phyloP scores from a whole-genome alignment of 73 alveolate species.

The Paramecium octaurelia region DNA sequence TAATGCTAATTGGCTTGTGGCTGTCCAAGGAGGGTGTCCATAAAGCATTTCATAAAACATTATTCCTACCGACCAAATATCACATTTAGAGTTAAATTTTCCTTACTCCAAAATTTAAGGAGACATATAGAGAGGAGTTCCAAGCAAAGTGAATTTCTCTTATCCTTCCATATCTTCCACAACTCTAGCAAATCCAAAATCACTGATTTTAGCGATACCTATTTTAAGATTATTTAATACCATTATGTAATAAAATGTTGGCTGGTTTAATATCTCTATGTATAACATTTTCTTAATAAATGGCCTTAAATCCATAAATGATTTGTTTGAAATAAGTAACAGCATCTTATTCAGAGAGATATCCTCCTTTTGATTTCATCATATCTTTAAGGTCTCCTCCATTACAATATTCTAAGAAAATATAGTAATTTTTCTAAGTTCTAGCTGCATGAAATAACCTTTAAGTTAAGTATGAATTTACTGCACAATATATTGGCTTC shows the following conservation, averaged over 20 bases:
- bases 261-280: conserved; percentile 66
- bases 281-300: conserved; percentile 53
- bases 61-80: conserved; percentile 63
- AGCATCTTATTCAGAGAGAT: conserved; percentile 57
- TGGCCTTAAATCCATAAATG: conserved; percentile 50
- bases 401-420: conserved; percentile 60
- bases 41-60: conserved; percentile 60
- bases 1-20: not conserved
- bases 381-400: conserved; percentile 56
- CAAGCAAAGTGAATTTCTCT: conserved; percentile 27
- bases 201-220: conserved; percentile 51
- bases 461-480: no score
- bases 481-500: conserved; percentile 44
- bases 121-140: conserved; percentile 64
- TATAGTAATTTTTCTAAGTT: conserved; percentile 59
- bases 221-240: not conserved
- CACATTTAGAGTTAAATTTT: conserved; percentile 49
- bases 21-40: conserved; percentile 62
- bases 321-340: conserved; percentile 51
- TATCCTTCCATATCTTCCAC: conserved; percentile 53
- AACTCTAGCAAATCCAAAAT: conserved; percentile 64
- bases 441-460: conserved; percentile 54
- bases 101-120: conserved; percentile 55
- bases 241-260: conserved; percentile 55
- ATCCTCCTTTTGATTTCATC: conserved; percentile 38